Conservation (phyloP, 805 yeast genomes). For the Ogataea paradorogensis region DNA sequence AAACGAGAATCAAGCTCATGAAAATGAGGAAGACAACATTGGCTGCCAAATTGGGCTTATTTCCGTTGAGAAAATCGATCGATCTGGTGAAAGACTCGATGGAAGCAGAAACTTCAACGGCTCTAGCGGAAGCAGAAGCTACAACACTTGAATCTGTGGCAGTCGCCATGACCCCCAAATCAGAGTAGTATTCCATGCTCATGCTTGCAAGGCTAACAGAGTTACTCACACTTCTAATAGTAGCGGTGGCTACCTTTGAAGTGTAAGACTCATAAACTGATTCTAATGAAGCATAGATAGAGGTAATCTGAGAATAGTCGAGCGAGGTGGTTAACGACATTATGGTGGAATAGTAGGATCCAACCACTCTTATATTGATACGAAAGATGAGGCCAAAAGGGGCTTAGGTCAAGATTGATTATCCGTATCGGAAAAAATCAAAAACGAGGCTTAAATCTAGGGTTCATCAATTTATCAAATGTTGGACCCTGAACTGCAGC, state of each 20-base stretch:
- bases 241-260: constrained; percentile 6
- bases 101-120: constrained; percentile 23
- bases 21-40: constrained; percentile 56
- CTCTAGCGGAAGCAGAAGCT: constrained; percentile 20
- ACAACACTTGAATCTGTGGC: constrained; percentile 19
- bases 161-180: constrained; percentile 25
- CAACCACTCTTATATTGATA: no score
- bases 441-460: no score
- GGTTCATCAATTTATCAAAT: no score
- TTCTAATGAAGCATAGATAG: constrained; percentile 10
- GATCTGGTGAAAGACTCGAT: constrained; percentile 16
- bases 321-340: constrained; percentile 5
- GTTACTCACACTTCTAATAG: no score
- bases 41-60: constrained; percentile 52
- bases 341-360: no score
- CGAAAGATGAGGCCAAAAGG: no score
- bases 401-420: no score
- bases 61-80: constrained; percentile 36
- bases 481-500: no score
- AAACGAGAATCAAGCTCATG: constrained; percentile 45
- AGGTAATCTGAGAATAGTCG: constrained; percentile 11
- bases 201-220: constrained; percentile 18
- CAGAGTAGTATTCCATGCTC: constrained; percentile 22
- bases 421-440: no score
- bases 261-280: constrained; percentile 3